phyloP scores from a whole-genome alignment of 805 yeast species.

The Starmerella ratchasimensis region DNA sequence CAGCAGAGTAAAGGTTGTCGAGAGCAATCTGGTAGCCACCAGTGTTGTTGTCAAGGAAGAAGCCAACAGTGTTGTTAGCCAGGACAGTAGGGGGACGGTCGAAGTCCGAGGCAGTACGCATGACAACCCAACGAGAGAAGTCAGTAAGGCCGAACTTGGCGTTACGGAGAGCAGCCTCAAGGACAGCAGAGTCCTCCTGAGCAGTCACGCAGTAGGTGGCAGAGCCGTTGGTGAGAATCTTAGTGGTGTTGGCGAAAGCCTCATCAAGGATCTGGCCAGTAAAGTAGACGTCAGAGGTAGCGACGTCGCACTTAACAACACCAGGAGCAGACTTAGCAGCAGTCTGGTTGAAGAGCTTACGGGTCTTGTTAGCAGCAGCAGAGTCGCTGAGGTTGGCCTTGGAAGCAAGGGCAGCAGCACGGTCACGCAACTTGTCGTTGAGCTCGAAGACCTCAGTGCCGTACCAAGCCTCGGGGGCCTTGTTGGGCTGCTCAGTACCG shows the following conservation, averaged over 20 bases:
- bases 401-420: constrained; percentile 41
- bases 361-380: constrained; percentile 32
- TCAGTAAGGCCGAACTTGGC: constrained; percentile 43
- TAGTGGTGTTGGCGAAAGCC: constrained; percentile 36
- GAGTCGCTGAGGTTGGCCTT: constrained; percentile 33
- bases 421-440: constrained; percentile 44
- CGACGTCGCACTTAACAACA: constrained; percentile 42
- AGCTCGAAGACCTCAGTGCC: constrained; percentile 56
- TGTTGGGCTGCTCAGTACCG: constrained; percentile 37
- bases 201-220: constrained; percentile 48
- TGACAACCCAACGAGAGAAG: constrained; percentile 41
- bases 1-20: constrained; percentile 40
- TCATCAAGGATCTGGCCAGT: constrained; percentile 40
- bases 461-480: constrained; percentile 41
- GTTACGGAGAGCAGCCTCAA: constrained; percentile 45
- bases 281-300: constrained; percentile 50
- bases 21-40: constrained; percentile 41
- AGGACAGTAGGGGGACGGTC: constrained; percentile 35
- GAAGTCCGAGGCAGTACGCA: constrained; percentile 52
- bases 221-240: constrained; percentile 42
- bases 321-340: constrained; percentile 40
- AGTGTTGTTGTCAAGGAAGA: constrained; percentile 36
- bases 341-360: constrained; percentile 35
- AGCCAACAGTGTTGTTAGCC: constrained; percentile 34
- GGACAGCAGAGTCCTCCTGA: constrained; percentile 54